A percentile compares a stretch with the other conserved stretches of the same genome.
phyloP scores from a whole-genome alignment of 2,329 filamentous ascomycete species.

The Colletotrichum sp. region DNA sequence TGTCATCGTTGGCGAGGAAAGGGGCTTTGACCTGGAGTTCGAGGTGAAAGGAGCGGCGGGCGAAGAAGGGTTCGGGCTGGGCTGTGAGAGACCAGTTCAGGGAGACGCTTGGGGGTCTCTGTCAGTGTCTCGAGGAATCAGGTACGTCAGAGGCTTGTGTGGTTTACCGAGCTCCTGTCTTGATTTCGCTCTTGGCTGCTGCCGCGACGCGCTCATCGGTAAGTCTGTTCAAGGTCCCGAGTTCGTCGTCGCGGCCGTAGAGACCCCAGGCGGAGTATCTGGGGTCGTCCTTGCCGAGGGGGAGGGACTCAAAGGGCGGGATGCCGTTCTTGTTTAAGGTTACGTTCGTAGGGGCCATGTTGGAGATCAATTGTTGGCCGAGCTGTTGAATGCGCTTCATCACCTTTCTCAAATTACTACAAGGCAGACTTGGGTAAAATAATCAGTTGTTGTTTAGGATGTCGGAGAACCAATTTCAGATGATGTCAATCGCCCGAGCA shows the following conservation, averaged over 20 bases:
- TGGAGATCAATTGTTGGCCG: not conserved
- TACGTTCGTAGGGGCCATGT: not conserved
- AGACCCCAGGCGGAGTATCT: slow-evolving; percentile 50
- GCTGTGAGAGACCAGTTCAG: slow-evolving; percentile 38
- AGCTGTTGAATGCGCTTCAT: slow-evolving; percentile 8
- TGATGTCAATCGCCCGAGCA: not conserved
- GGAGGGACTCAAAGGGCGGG: slow-evolving; percentile 52
- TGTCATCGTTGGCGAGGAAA: slow-evolving; percentile 36
- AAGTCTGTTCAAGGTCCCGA: slow-evolving; percentile 66
- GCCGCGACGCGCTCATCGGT: slow-evolving; percentile 57
- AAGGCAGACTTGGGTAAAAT: not conserved
- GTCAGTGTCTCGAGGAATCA: not conserved
- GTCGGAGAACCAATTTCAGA: not conserved
- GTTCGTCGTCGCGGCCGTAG: slow-evolving; percentile 61
- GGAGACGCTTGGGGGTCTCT: slow-evolving; percentile 27
- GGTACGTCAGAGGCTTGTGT: not conserved
- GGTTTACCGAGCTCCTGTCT: slow-evolving; percentile 53
- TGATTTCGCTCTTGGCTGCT: slow-evolving; percentile 56
- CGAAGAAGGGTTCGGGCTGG: slow-evolving; percentile 38
- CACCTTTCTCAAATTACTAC: not conserved
- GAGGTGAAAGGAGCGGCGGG: slow-evolving; percentile 33
- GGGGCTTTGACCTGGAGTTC: slow-evolving; percentile 31
- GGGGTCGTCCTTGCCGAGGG: slow-evolving; percentile 51
- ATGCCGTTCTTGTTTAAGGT: slow-evolving; percentile 44
- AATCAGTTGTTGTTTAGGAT: not conserved